A percentile compares a stretch with the other conserved stretches of the same genome.
Evolutionary conservation across 306 rosid species (phyloP).

Genomic region (Fragaria nilgerrensis): DNA sequence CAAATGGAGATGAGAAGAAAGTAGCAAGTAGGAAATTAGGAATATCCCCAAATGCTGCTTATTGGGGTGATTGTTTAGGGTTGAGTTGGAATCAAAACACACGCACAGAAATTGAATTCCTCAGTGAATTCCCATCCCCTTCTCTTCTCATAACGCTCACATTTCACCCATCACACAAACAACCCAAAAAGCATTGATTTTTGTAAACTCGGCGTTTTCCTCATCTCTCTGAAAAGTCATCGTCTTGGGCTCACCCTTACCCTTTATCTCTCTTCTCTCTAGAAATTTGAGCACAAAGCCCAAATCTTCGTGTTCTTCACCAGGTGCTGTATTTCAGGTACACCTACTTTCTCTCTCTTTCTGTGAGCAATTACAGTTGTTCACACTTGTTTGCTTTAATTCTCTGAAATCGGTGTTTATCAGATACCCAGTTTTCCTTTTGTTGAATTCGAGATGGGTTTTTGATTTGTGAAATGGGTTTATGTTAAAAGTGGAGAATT

Average conservation of each 20-base stretch:
- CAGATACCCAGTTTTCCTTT: slow-evolving; percentile 26
- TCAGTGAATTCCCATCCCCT: not conserved
- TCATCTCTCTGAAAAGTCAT: slow-evolving; percentile 25
- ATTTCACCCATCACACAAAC: not conserved
- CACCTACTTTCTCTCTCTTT: slow-evolving; percentile 1
- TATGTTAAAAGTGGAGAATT: slow-evolving; percentile 15
- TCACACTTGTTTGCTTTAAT: not conserved
- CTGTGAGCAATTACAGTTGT: slow-evolving; percentile 18
- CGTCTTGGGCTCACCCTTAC: slow-evolving; percentile 3
- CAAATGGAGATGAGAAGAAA: not conserved
- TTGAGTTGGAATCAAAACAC: not conserved
- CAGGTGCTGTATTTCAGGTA: slow-evolving; percentile 37
- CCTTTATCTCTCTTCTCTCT: not conserved
- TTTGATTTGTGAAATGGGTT: slow-evolving; percentile 19
- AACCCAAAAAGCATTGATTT: slow-evolving; percentile 6
- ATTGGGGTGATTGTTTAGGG: not conserved
- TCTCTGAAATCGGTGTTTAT: slow-evolving; percentile 30
- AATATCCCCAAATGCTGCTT: slow-evolving; percentile 16
- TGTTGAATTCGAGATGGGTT: slow-evolving; percentile 34
- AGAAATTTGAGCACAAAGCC: slow-evolving; percentile 15
- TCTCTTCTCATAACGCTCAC: slow-evolving; percentile 2
- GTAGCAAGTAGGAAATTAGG: not conserved
- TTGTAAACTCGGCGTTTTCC: slow-evolving; percentile 23
- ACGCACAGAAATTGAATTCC: not conserved
- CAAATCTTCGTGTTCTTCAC: slow-evolving; percentile 29